Evolutionary conservation across 192 early-diverging fungal species (phyloP).

Genomic region (Linderina pennispora): DNA sequence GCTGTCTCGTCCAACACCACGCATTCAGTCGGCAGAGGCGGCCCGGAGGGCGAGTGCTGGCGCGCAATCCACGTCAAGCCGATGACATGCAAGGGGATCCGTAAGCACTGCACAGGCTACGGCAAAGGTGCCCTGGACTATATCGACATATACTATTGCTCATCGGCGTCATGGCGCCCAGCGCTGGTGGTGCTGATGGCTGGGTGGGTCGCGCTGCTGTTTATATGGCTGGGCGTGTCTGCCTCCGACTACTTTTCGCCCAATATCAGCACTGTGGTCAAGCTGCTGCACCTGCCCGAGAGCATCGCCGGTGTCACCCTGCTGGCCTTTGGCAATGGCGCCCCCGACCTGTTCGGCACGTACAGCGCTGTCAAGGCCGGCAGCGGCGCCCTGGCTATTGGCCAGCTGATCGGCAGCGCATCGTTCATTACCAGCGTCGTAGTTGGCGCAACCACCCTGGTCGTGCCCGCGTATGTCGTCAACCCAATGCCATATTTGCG

Average conservation of each 20-base stretch:
- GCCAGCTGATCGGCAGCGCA: slow-evolving; percentile 85
- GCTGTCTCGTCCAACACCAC: no score
- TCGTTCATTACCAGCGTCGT: slow-evolving; percentile 82
- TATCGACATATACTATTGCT: slow-evolving; percentile 48
- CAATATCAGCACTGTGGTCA: slow-evolving; percentile 76
- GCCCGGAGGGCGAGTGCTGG: no score
- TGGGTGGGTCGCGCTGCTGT: slow-evolving; percentile 67
- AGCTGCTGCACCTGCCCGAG: slow-evolving; percentile 71
- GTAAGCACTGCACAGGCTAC: slow-evolving; percentile 56
- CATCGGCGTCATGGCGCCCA: slow-evolving; percentile 4
- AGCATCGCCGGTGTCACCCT: slow-evolving; percentile 76
- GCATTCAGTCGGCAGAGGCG: no score
- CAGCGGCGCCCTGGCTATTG: slow-evolving; percentile 75
- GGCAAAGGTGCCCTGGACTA: slow-evolving; percentile 53
- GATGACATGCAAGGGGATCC: slow-evolving; percentile 55
- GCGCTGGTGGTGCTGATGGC: slow-evolving; percentile 43
- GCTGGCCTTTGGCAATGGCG: slow-evolving; percentile 86
- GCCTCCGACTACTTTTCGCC: slow-evolving; percentile 85
- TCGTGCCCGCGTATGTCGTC: slow-evolving; percentile 66
- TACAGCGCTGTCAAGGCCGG: slow-evolving; percentile 69
- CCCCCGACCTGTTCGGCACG: slow-evolving; percentile 87
- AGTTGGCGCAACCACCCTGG: slow-evolving; percentile 73
- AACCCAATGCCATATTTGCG: slow-evolving; percentile 63
- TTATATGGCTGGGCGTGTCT: slow-evolving; percentile 69
- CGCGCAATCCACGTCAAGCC: slow-evolving; percentile 45